Evolutionary conservation across 164 flowering plant genomes (phyloP).

Genomic region (Kingdonia uniflora): DNA sequence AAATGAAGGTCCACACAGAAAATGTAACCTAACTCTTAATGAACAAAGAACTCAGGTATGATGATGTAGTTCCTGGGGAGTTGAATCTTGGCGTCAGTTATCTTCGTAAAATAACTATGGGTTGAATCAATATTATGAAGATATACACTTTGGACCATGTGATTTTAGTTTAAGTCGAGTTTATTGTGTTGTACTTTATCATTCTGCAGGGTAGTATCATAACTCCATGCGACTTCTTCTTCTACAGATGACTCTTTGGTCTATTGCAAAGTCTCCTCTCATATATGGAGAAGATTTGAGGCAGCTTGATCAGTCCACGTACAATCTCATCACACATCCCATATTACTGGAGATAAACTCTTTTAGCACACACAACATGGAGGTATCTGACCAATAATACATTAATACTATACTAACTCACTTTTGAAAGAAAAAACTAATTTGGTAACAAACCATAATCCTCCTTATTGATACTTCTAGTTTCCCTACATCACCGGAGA

Average conservation of each 20-base stretch:
- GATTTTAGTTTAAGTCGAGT: no score
- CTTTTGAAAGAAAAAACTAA: background rate
- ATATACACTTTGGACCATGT: no score
- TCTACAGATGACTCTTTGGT: slow-evolving; percentile 82
- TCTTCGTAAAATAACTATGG: background rate
- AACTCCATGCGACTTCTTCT: background rate
- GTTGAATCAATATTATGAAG: no score
- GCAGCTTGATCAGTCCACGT: slow-evolving; percentile 49
- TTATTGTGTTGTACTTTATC: no score
- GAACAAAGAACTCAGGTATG: slow-evolving; percentile 82
- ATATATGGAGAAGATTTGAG: slow-evolving; percentile 94
- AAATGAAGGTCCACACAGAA: slow-evolving; percentile 71
- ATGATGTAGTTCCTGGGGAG: background rate
- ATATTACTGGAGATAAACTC: slow-evolving; percentile 69
- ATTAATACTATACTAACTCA: background rate
- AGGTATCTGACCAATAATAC: slow-evolving; percentile 32
- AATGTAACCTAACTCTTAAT: slow-evolving; percentile 35
- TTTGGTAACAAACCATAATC: background rate
- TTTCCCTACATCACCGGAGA: slow-evolving; percentile 35
- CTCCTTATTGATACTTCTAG: slow-evolving; percentile 22
- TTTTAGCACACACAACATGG: slow-evolving; percentile 62
- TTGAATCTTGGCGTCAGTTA: background rate
- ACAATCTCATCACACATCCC: slow-evolving; percentile 64
- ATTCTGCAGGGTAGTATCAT: no score
- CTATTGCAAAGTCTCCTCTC: slow-evolving; percentile 87